Evolutionary conservation across 352 stramenopile species (phyloP), one percentile per base, ranked within the genome.

Genomic region (Pelagophyceae sp.): DNA sequence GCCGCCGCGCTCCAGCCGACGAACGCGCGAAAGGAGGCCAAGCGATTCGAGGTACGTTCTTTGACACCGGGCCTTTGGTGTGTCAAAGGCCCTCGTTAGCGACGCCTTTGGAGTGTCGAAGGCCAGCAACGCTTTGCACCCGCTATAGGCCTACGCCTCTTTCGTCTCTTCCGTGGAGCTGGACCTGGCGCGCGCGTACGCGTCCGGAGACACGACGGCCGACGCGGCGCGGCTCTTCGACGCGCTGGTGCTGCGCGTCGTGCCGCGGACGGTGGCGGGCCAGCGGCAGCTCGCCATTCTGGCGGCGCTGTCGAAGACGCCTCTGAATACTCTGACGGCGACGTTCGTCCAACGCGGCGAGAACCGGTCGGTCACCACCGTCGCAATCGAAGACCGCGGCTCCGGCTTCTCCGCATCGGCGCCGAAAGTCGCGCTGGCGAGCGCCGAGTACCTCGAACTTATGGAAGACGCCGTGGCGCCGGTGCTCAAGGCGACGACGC

Each of bases 91-190:
- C n/a, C n/a, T n/a, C n/a, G n/a, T n/a, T n/a, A n/a, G n/a, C n/a
- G n/a, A n/a, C n/a, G n/a, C n/a, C n/a, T n/a, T n/a, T n/a, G n/a
- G n/a, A n/a, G n/a, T n/a, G n/a, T n/a, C n/a, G n/a, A n/a, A n/a
- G n/a, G n/a, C n/a, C n/a, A n/a, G n/a, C n/a, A n/a, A n/a, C n/a
- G n/a, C n/a, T n/a, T n/a, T n/a, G n/a, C n/a, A n/a, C n/a, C n/a
- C n/a, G n/a, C n/a, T n/a, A n/a, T n/a, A n/a, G n/a, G 6, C 6
- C 29, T 45, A 50, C 35, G 29, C 29, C 3, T 45, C 63, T 3
- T 72, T 72, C 63, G 31, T 38, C 11, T 17, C 63, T 11, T 72
- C 63, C 35, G 31, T 72, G 29, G 63, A 50, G 63, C 35, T 72
- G 35, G 27, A 15, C 63, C 63, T 72, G 3, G 63, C 63, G 31